phyloP scores from a whole-genome alignment of 768 basidiomycete species.

The Lactifluus rugatus region DNA sequence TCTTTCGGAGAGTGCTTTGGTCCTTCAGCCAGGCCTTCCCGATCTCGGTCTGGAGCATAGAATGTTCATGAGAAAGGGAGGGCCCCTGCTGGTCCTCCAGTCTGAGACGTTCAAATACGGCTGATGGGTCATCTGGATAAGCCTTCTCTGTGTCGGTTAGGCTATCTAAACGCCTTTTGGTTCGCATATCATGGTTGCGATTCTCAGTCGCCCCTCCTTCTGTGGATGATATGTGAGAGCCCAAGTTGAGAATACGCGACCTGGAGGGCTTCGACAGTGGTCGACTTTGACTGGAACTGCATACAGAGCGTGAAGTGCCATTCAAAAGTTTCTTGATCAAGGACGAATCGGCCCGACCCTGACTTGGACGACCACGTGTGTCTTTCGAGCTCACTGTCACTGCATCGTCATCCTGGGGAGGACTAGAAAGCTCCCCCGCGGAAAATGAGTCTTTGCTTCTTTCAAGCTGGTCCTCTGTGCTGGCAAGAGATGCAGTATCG shows the following conservation, averaged over 20 bases:
- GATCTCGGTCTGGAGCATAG: constrained; percentile 2
- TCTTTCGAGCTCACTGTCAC: constrained; percentile 70
- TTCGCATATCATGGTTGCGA: background rate
- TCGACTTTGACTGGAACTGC: background rate
- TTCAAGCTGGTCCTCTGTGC: constrained; percentile 59
- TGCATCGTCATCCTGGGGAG: constrained; percentile 58
- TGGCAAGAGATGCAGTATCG: constrained; percentile 75
- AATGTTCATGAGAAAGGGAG: background rate
- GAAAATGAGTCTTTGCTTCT: constrained; percentile 49
- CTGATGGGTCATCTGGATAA: background rate
- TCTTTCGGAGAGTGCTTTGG: background rate
- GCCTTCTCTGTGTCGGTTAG: background rate
- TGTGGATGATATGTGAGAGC: background rate
- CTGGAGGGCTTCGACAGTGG: background rate
- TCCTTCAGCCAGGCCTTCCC: constrained; percentile 13
- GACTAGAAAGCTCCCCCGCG: constrained; percentile 31
- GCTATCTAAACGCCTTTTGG: background rate
- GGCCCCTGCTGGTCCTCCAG: background rate
- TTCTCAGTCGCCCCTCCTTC: background rate
- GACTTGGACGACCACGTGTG: constrained; percentile 25
- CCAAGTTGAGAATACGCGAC: constrained; percentile 9
- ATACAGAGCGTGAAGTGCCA: background rate
- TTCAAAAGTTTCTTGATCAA: constrained; percentile 23
- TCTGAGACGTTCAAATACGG: constrained; percentile 16
- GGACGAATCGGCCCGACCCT: constrained; percentile 21